These are phyloP conservation scores for Aegilops bicornis DNA, from an alignment of 176 grass and related monocot genomes.

Conservation along the genomic window DNA sequence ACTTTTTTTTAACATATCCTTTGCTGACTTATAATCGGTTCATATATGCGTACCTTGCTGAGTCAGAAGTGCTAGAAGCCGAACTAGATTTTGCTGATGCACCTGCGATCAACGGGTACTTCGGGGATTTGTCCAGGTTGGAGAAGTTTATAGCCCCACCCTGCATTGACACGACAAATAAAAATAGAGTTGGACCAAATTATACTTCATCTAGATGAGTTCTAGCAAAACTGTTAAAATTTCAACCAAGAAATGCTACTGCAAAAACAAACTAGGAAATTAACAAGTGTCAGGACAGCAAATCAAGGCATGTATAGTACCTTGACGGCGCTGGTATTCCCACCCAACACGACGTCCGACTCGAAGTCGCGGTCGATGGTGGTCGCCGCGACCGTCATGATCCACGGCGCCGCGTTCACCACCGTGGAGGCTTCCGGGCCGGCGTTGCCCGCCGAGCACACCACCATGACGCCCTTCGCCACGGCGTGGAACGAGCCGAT, in stretches of 20 bases:
- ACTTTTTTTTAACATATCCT: too few relatives aligned
- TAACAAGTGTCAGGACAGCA: background rate
- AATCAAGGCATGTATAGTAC: constrained; percentile 4
- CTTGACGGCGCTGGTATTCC: constrained; percentile 53
- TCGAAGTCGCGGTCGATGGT: constrained; percentile 89
- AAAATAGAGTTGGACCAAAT: background rate
- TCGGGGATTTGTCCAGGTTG: constrained; percentile 57
- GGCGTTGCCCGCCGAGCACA: constrained; percentile 82
- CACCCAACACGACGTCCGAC: constrained; percentile 74
- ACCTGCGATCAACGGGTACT: constrained; percentile 69
- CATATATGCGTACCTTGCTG: constrained; percentile 49
- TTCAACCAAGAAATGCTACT: background rate
- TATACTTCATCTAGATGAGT: too few relatives aligned
- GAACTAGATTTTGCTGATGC: constrained; percentile 63
- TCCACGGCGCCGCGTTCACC: constrained; percentile 83
- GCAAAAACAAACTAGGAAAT: background rate
- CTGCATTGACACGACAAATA: constrained; percentile 18
- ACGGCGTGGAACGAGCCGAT: constrained; percentile 89
- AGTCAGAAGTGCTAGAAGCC: constrained; percentile 31
- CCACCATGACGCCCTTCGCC: constrained; percentile 61
- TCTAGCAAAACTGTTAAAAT: too few relatives aligned
- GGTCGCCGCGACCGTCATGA: constrained; percentile 75
- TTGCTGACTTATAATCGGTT: background rate
- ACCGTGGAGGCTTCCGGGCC: constrained; percentile 56
- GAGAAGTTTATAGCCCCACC: constrained; percentile 90